Conservation (phyloP, 176 grass and related monocot species). For the Triticum turgidum region DNA sequence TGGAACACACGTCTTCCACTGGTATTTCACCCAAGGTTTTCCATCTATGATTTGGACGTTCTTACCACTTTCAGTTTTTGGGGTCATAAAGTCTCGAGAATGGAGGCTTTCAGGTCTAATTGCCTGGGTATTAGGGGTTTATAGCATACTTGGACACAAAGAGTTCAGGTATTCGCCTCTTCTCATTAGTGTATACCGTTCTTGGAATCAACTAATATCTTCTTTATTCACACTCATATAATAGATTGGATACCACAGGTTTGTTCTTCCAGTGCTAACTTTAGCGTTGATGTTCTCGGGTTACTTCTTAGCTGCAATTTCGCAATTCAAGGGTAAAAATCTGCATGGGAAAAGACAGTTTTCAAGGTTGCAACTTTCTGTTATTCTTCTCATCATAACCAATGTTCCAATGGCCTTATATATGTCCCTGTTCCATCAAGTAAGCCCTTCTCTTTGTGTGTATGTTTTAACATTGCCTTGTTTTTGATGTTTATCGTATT, state of each 20-base stretch:
- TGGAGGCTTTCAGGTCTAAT: constrained; percentile 78
- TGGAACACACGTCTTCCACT: constrained; percentile 84
- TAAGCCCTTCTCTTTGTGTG: constrained; percentile 25
- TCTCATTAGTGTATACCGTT: constrained; percentile 17
- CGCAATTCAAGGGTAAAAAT: constrained; percentile 41
- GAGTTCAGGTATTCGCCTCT: constrained; percentile 74
- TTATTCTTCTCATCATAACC: constrained; percentile 64
- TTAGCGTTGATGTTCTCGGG: constrained; percentile 88
- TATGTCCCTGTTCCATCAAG: constrained; percentile 87
- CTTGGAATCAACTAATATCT: constrained; percentile 5
- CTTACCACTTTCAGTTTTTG: constrained; percentile 62
- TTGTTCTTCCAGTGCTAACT: constrained; percentile 92
- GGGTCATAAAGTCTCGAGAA: constrained; percentile 67
- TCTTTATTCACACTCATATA: not conserved
- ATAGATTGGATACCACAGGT: constrained; percentile 45
- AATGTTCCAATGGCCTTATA: constrained; percentile 92
- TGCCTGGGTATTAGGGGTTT: constrained; percentile 83
- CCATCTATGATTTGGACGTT: constrained; percentile 89
- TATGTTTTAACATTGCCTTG: not conserved
- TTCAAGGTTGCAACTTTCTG: constrained; percentile 54
- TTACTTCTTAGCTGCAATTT: constrained; percentile 66
- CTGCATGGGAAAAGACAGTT: constrained; percentile 9
- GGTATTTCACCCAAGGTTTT: constrained; percentile 96
- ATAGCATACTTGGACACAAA: constrained; percentile 95
- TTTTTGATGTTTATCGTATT: not conserved